Evolutionary conservation across 129 eudicot species (phyloP), one percentile per base, ranked within the genome.

Genomic region (Flaveria robusta): DNA sequence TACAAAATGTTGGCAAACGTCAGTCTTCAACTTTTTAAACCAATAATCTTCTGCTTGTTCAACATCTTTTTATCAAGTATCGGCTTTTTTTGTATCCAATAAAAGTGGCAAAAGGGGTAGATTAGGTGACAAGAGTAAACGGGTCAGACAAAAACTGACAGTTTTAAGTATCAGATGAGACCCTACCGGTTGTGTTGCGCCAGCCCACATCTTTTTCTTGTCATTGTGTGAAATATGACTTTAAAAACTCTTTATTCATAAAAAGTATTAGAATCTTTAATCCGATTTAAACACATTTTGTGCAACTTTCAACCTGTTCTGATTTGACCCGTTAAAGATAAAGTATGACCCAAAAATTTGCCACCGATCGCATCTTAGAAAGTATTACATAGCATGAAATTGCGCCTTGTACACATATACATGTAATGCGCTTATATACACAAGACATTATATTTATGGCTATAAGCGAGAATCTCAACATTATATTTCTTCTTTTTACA

Each of bases 1-100:
- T 78, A 71, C 71, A 45, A 86, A 56, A 77, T 94, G 99, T 84
- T 94, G 99, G 99, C 82, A 91, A 86, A 94, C 97, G 99, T 94
- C 27, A 91, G 97, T 87, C 69, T 65, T 42, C 18, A 0, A 22
- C 76, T 74, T 66, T 55, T 70, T 23, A 20, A 58, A 23, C 49
- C 31, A 2, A 59, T 41, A 56, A 39, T 56, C 52, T 56, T 10
- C 14, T 73, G 56, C 59, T 60, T 59, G 42, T 59, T 41, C 26
- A 19, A 37, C 66, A 14, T 66, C 4, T 65, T 37, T 66, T 66
- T 73, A 66, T 59, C 58, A n/a, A 59, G 31, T 74, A 23, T 59
- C 8, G 58, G 11, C 7, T 16, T 59, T 43, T 58, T 16, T 60
- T 26, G 60, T 31, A 23, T 74, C 42, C 18, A 42, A 42, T 20